Evolutionary conservation across 768 basidiomycete genomes (phyloP), one percentile per base, ranked within the genome.

Genomic region (Lentinus brumalis): DNA sequence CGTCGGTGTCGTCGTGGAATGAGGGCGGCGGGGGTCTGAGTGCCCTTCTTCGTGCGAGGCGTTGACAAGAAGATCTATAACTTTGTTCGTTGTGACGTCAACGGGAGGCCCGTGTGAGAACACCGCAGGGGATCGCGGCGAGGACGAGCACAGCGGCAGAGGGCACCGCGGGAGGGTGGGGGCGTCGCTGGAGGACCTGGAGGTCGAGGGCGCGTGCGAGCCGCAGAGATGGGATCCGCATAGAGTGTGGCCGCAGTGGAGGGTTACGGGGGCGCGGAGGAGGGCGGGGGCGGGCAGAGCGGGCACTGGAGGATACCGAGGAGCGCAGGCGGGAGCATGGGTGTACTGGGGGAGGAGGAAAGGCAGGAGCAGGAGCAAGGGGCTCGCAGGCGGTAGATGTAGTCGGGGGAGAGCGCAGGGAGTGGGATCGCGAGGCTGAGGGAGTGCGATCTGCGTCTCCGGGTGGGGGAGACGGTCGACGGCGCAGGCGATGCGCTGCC

Each of bases 231-330:
- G 63, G 77, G 67, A 47, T 0, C 84, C 73, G 67, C 94, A 97
- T 63, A 96, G 63, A 21, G 93, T 81, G 71, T 97, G 94, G 55
- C 94, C 94, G 69, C 94, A 97, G 66, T 78, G 82, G 42, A 96
- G 86, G 9, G 79, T 83, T 39, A 82, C 75, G 2, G 87, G 86
- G 4, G 75, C 69, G 26, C 67, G 59, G 26, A 87, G 76, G 56
- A 74, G 57, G 26, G 71, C 42, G 1, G 71, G 7, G 73, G 69
- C 1, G 67, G 54, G 66, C 90, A 91, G 72, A 83, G 68, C 3
- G 84, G 80, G 68, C 91, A 92, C 55, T 60, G 57, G 58, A 88
- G 75, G 56, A 84, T 69, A 40, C 76, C 66, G 54, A 74, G 65
- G 63, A 81, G 69, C 15, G 29, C 51, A 63, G 66, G 66, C 39